Percentiles rank a stretch among this genome's conserved stretches.
Conservation (phyloP, 2,329 filamentous ascomycete species). For the Pyrenochaeta sp. region DNA sequence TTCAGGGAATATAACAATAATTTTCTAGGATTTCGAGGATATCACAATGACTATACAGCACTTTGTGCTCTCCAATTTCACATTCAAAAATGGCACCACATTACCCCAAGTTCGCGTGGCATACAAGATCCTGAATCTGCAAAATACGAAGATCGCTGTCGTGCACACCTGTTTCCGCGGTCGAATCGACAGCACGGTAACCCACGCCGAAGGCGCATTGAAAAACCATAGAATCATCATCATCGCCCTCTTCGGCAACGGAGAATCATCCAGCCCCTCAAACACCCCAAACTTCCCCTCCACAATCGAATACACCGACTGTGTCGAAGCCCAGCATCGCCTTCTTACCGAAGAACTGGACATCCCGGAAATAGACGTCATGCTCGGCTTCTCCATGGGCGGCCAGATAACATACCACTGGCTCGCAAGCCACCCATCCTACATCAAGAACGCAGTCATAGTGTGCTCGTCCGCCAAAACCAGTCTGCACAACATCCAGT, state of each 20-base stretch:
- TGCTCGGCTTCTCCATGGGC: conserved; percentile 66
- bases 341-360: conserved; percentile 53
- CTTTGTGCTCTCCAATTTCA: conserved; percentile 26
- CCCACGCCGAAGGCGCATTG: conserved; percentile 54
- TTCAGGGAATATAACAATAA: too few relatives aligned
- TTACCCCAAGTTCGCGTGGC: conserved; percentile 23
- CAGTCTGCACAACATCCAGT: conserved; percentile 61
- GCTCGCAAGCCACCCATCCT: conserved; percentile 58
- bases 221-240: conserved; percentile 60
- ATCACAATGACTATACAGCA: conserved; percentile 18
- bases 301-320: conserved; percentile 57
- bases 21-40: too few relatives aligned
- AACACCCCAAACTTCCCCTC: conserved; percentile 57
- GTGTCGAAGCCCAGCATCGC: conserved; percentile 59
- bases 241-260: conserved; percentile 61
- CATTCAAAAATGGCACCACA: conserved; percentile 23
- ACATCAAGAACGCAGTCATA: conserved; percentile 52
- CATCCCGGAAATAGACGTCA: conserved; percentile 54
- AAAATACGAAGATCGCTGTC: conserved; percentile 41
- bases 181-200: conserved; percentile 58
- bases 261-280: conserved; percentile 62
- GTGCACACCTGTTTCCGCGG: conserved; percentile 65
- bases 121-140: conserved; percentile 34
- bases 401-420: conserved; percentile 63
- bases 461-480: conserved; percentile 62